Evolutionary conservation across 2,329 filamentous ascomycete genomes (phyloP), one percentile per base, ranked within the genome.

Genomic region (Alternaria ventricosa): DNA sequence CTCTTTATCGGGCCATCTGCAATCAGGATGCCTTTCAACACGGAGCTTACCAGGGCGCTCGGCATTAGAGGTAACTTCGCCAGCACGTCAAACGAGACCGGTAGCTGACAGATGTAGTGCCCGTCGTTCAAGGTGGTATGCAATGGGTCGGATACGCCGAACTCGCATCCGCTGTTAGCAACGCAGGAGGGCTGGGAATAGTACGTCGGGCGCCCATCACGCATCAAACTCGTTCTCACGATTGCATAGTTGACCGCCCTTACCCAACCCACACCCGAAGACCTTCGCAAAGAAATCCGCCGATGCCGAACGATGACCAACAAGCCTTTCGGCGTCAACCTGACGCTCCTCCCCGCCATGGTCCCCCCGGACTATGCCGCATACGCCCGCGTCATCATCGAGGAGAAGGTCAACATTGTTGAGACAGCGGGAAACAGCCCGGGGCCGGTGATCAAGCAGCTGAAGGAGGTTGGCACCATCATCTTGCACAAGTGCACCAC

Each of bases 401-500:
- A 97, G 77, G 94, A 97, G 84, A 94, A 94, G 61, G 86, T 98
- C 82, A 88, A 87, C 68, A 90, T 98, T 65, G 95, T 98, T 71
- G 96, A 98, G 84, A 97, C 94, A 3, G 94, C 94, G 2, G 94
- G 94, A 57, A 97, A 97, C 84, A 90, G 86, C 74, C 96, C 96
- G 0, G 96, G 94, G 1, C 94, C 94, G 4, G 90, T 99, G 68
- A 98, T 99, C 80, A 86, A 88, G 78, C 88, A 93, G 84, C 87
- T 99, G 58, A 99, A 98, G 84, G 87, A 87, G 65, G 92, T 90
- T 6, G 89, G 89, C 60, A 87, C 88, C 74, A 95, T 87, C 60
- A 89, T 99, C 72, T 84, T 99, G 60, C 96, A 99, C 87, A 99
- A 99, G 84, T 98, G 96, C 85, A 99, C 96, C 9, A 96, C 93